These are phyloP conservation scores for Aspergillus sp. DNA, from an alignment of 2,329 filamentous ascomycete species.

Conservation along the genomic window DNA sequence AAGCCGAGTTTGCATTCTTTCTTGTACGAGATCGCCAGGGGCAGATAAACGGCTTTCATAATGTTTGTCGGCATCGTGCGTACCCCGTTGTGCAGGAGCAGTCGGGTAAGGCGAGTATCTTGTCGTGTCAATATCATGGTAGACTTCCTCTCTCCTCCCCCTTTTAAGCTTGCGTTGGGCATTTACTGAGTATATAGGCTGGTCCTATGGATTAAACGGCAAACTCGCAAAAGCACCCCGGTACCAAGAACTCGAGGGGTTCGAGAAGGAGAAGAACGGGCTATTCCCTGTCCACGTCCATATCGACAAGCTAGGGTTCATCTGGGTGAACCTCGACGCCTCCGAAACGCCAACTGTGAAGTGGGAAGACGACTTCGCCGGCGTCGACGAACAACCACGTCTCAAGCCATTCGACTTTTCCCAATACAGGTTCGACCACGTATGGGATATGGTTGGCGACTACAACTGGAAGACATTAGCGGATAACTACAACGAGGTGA, in stretches of 20 bases:
- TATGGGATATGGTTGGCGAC: conserved; percentile 57
- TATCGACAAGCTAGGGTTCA: conserved; percentile 55
- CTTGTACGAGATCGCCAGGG: conserved; percentile 53
- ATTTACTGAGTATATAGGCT: conserved; percentile 24
- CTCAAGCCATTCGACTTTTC: conserved; percentile 51
- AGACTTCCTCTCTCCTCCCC: background rate
- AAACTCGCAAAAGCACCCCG: conserved; percentile 59
- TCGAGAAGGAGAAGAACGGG: conserved; percentile 55
- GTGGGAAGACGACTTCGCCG: conserved; percentile 55
- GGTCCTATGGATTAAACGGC: conserved; percentile 59
- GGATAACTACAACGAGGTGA: conserved; percentile 61
- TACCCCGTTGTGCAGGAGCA: conserved; percentile 55
- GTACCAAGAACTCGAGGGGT: conserved; percentile 54
- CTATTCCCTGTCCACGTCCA: conserved; percentile 57
- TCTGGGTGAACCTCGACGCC: conserved; percentile 60
- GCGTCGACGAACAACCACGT: conserved; percentile 48
- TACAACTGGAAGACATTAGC: conserved; percentile 64
- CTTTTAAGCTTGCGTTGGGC: background rate
- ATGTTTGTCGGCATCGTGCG: conserved; percentile 60
- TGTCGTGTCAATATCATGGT: conserved; percentile 61
- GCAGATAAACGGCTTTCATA: conserved; percentile 60
- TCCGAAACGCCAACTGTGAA: conserved; percentile 47
- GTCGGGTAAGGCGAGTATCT: conserved; percentile 50
- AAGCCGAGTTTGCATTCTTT: conserved; percentile 59
- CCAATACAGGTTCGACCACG: conserved; percentile 58